Conservation (phyloP, 1,284 basidiomycete genomes). For the Pisolithus thermaeus region DNA sequence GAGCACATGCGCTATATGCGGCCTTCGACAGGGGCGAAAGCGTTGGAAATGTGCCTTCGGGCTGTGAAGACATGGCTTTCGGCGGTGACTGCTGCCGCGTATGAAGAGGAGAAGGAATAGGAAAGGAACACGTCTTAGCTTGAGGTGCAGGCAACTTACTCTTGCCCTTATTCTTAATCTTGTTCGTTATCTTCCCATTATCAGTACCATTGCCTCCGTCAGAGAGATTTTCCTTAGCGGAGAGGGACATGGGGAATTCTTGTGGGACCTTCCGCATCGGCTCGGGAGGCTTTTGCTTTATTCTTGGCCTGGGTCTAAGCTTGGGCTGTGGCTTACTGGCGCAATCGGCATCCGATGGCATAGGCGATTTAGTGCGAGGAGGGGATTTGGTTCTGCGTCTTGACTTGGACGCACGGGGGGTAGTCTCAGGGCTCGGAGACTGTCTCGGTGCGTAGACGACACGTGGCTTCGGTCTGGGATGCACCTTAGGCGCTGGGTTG, state of each 20-base stretch:
- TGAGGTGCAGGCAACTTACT: not conserved
- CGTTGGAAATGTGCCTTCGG: slow-evolving; percentile 17
- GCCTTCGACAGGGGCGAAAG: slow-evolving; percentile 21
- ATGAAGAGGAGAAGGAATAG: slow-evolving; percentile 22
- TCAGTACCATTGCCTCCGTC: slow-evolving; percentile 16
- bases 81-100: not conserved
- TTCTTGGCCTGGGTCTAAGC: not conserved
- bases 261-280: slow-evolving; percentile 16
- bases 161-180: not conserved
- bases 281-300: not conserved
- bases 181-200: not conserved
- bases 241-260: slow-evolving; percentile 18
- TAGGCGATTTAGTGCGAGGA: slow-evolving; percentile 5
- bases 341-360: not conserved
- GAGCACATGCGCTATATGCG: not conserved
- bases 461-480: slow-evolving; percentile 9
- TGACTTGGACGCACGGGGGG: slow-evolving; percentile 8
- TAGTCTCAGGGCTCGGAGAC: slow-evolving; percentile 14
- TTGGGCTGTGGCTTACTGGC: not conserved
- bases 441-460: slow-evolving; percentile 2
- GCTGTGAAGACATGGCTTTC: slow-evolving; percentile 6
- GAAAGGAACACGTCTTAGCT: slow-evolving; percentile 2
- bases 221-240: slow-evolving; percentile 20
- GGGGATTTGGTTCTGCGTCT: slow-evolving; percentile 3
- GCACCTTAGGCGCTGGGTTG: slow-evolving; percentile 6